A percentile compares a stretch with the other conserved stretches of the same genome.
Evolutionary conservation across 2,329 filamentous ascomycete genomes (phyloP).

Genomic region (Alternaria panax): DNA sequence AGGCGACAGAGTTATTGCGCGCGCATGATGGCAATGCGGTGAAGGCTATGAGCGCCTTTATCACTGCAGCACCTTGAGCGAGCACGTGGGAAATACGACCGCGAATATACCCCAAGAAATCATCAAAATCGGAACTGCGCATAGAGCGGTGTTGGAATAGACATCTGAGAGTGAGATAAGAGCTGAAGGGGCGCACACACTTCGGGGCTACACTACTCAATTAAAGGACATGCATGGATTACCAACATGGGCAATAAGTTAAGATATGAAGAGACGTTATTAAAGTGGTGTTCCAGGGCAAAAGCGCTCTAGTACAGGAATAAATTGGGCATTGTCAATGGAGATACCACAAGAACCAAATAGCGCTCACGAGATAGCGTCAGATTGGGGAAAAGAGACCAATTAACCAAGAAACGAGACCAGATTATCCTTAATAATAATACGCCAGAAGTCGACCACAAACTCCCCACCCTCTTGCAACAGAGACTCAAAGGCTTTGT

Average conservation of each 20-base stretch:
- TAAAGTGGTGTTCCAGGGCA: background rate
- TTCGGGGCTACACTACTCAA: too few species aligned
- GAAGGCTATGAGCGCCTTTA: constrained; percentile 70
- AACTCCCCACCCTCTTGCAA: constrained; percentile 40
- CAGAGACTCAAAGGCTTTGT: constrained; percentile 23
- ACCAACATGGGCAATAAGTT: background rate
- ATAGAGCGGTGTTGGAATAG: background rate
- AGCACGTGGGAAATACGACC: background rate
- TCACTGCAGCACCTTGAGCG: constrained; percentile 41
- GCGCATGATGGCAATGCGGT: constrained; percentile 73
- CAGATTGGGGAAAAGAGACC: background rate
- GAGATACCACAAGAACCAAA: background rate
- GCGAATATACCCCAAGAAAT: background rate
- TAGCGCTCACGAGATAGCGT: background rate
- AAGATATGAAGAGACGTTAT: background rate
- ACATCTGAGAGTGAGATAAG: too few species aligned
- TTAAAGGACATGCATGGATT: background rate
- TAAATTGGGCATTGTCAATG: background rate
- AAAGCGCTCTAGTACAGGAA: background rate
- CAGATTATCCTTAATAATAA: background rate
- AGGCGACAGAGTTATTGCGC: constrained; percentile 77
- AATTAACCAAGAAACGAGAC: background rate
- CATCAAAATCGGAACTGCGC: background rate
- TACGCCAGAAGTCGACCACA: constrained; percentile 27
- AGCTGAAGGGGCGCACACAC: background rate